Percentiles rank a stretch among this genome's conserved stretches.
Evolutionary conservation across 306 rosid species (phyloP).

Genomic region (Neltuma alba): DNA sequence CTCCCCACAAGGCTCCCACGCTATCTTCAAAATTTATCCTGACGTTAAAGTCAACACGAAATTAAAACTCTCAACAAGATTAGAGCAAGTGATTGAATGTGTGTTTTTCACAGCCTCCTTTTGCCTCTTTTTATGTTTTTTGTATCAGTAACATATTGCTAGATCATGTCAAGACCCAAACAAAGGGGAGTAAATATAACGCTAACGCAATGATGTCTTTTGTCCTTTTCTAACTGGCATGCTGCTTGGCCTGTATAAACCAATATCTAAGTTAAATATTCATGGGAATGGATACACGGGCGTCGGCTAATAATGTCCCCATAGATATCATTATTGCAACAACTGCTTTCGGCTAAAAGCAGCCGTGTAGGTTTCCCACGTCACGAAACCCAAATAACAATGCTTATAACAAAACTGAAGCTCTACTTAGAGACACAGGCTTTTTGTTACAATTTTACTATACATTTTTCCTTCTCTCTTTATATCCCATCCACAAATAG

Average conservation of each 20-base stretch:
- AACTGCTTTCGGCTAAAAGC: not conserved
- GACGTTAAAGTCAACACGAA: not conserved
- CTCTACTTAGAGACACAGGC: not conserved
- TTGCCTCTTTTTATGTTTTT: not conserved
- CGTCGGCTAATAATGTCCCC: not conserved
- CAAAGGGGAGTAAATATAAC: too few relatives aligned
- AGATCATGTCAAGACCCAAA: not conserved
- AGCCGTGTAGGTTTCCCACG: conserved; percentile 1
- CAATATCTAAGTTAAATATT: not conserved
- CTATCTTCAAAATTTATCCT: too few relatives aligned
- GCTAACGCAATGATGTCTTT: too few relatives aligned
- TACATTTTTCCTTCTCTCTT: conserved; percentile 20
- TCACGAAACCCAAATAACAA: conserved; percentile 5
- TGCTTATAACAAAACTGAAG: not conserved
- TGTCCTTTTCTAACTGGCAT: too few relatives aligned
- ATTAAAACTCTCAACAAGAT: not conserved
- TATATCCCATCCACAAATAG: conserved; percentile 3
- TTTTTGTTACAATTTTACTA: not conserved
- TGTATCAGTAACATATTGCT: too few relatives aligned
- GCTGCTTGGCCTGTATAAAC: not conserved
- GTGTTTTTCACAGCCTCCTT: not conserved
- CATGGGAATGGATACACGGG: not conserved
- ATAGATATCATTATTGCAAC: conserved; percentile 9
- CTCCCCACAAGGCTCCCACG: too few relatives aligned
- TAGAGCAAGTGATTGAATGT: not conserved